These are phyloP conservation scores for Amanita jacksonii DNA, from an alignment of 768 basidiomycete genomes.

Conservation along the genomic window DNA sequence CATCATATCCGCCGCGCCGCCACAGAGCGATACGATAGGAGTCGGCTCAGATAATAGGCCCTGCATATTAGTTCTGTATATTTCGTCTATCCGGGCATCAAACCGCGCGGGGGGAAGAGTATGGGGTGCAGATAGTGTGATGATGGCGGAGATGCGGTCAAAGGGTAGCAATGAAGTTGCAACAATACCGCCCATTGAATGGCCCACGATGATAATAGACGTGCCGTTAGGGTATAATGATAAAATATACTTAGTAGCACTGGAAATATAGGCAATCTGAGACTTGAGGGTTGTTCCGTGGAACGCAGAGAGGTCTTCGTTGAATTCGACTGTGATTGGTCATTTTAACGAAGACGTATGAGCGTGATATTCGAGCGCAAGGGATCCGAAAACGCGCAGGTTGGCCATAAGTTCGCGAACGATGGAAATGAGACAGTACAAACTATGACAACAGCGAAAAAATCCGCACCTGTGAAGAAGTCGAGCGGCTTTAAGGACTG, in stretches of 20 bases:
- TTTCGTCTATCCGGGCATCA: conserved; percentile 66
- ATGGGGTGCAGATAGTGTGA: conserved; percentile 98
- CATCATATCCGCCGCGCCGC: conserved; percentile 87
- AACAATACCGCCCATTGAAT: conserved; percentile 97
- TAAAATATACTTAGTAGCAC: conserved; percentile 69
- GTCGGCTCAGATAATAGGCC: conserved; percentile 37
- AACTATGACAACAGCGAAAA: neutral
- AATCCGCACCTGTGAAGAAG: conserved; percentile 70
- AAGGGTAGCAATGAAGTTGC: conserved; percentile 72
- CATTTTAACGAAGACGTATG: no score
- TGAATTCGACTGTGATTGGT: conserved; percentile 85
- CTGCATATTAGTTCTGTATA: conserved; percentile 45
- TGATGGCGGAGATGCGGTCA: conserved; percentile 56
- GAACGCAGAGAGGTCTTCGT: conserved; percentile 94
- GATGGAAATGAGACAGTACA: neutral
- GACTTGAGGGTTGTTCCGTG: conserved; percentile 83
- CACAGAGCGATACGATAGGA: conserved; percentile 78
- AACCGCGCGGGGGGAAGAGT: conserved; percentile 81
- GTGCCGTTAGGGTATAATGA: conserved; percentile 61
- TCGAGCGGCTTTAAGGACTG: conserved; percentile 54
- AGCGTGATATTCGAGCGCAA: no score
- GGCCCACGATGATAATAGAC: conserved; percentile 71
- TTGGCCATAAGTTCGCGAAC: neutral
- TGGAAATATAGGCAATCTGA: conserved; percentile 66
- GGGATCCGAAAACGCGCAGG: neutral